Conservation (phyloP, 352 stramenopile genomes). For the Sclerospora graminicola region DNA sequence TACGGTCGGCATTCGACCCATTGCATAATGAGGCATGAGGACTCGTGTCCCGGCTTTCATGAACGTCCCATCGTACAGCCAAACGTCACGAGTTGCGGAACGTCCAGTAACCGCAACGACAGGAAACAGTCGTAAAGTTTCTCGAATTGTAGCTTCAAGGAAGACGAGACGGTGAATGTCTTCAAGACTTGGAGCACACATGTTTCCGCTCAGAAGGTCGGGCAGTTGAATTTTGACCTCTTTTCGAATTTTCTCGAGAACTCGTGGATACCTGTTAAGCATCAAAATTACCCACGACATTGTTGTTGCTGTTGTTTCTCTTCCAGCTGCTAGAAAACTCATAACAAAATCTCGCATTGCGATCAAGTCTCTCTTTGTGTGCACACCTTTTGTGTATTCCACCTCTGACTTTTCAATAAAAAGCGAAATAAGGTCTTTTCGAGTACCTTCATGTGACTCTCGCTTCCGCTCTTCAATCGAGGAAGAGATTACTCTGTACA, state of each 20-base stretch:
- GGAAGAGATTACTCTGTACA: slow-evolving; percentile 25
- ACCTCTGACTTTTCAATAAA: slow-evolving; percentile 33
- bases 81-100: slow-evolving; percentile 36
- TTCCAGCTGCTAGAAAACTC: slow-evolving; percentile 58
- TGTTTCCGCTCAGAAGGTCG: slow-evolving; percentile 21
- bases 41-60: slow-evolving; percentile 45
- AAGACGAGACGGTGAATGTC: slow-evolving; percentile 37
- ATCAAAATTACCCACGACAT: slow-evolving; percentile 72
- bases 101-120: slow-evolving; percentile 46
- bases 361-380: slow-evolving; percentile 22
- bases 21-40: slow-evolving; percentile 50
- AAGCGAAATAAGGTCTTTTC: slow-evolving; percentile 36
- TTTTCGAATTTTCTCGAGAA: slow-evolving; percentile 27
- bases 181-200: slow-evolving; percentile 16
- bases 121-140: slow-evolving; percentile 52
- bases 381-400: slow-evolving; percentile 17
- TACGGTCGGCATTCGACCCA: slow-evolving; percentile 38
- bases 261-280: slow-evolving; percentile 41
- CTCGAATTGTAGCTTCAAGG: slow-evolving; percentile 34
- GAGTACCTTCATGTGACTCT: background rate
- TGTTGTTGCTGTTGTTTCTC: slow-evolving; percentile 60
- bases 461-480: slow-evolving; percentile 23
- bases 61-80: slow-evolving; percentile 55
- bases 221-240: slow-evolving; percentile 34
- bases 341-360: slow-evolving; percentile 78